These are phyloP conservation scores for Clonostachys solani DNA, from an alignment of 2,329 filamentous ascomycete genomes.

Conservation along the genomic window DNA sequence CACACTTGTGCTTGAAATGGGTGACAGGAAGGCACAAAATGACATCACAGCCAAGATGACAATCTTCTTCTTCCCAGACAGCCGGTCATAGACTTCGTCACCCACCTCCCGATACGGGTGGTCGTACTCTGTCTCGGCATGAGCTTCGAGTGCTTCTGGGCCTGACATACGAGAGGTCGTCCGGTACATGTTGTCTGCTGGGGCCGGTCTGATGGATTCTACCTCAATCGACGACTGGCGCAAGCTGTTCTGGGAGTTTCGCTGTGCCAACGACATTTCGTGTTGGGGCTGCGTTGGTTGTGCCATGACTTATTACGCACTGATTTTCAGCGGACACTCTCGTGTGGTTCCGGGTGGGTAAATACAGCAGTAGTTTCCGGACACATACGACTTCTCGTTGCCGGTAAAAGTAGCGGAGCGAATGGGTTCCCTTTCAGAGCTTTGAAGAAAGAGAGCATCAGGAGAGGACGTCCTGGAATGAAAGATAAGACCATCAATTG, in stretches of 20 bases:
- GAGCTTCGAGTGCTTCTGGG: conserved; percentile 16
- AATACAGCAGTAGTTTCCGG: not conserved
- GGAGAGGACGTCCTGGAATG: too few species aligned
- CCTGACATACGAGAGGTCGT: conserved; percentile 21
- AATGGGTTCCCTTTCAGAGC: too few species aligned
- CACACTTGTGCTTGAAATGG: conserved; percentile 70
- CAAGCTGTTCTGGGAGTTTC: not conserved
- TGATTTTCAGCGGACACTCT: not conserved
- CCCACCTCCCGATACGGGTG: conserved; percentile 17
- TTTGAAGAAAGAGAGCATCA: too few species aligned
- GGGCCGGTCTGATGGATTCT: not conserved
- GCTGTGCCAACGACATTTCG: not conserved
- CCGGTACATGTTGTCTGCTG: conserved; percentile 9
- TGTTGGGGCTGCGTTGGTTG: not conserved
- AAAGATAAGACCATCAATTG: too few species aligned
- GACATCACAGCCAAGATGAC: conserved; percentile 66
- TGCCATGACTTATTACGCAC: not conserved
- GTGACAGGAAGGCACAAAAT: conserved; percentile 72
- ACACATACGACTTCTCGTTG: not conserved
- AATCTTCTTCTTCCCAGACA: conserved; percentile 58
- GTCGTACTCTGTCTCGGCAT: conserved; percentile 3
- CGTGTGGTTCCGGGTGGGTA: not conserved
- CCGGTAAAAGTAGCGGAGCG: too few species aligned
- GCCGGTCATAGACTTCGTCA: conserved; percentile 60
- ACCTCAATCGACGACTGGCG: not conserved